Conservation (phyloP, 1,284 basidiomycete species). For the Gymnopus androsaceus region DNA sequence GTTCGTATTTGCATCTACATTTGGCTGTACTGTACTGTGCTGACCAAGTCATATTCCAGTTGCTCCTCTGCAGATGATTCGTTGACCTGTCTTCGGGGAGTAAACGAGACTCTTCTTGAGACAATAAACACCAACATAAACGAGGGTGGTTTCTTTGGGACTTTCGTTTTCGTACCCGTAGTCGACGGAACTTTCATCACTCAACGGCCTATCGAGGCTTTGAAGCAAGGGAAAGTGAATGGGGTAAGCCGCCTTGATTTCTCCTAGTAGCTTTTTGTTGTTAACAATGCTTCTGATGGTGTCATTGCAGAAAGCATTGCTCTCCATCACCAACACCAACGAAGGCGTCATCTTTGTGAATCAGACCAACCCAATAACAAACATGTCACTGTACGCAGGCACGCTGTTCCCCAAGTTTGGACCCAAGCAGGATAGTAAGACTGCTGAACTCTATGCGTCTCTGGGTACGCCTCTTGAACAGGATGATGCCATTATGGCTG, state of each 20-base stretch:
- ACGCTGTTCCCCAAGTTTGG: constrained; percentile 24
- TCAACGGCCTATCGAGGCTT: constrained; percentile 33
- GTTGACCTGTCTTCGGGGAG: constrained; percentile 23
- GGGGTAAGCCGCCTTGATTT: constrained; percentile 26
- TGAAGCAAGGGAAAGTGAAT: constrained; percentile 29
- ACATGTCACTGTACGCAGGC: no score
- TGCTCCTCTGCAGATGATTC: constrained; percentile 5
- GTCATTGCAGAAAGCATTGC: constrained; percentile 22
- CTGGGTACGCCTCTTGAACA: constrained; percentile 23
- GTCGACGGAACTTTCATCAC: constrained; percentile 39
- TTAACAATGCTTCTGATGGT: constrained; percentile 1
- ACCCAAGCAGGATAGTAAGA: constrained; percentile 17
- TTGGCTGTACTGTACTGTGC: background rate
- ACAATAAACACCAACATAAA: constrained; percentile 30
- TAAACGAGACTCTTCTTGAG: constrained; percentile 25
- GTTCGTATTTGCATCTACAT: constrained; percentile 6
- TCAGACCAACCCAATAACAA: constrained; percentile 13
- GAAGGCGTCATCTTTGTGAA: constrained; percentile 37
- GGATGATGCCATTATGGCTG: constrained; percentile 30
- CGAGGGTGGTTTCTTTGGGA: constrained; percentile 31
- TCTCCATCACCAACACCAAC: constrained; percentile 31
- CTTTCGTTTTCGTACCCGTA: constrained; percentile 36
- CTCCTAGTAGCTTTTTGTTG: constrained; percentile 15
- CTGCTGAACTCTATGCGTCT: constrained; percentile 20
- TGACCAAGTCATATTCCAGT: background rate